Percentiles rank a stretch among this genome's conserved stretches.
Evolutionary conservation across 2,329 filamentous ascomycete species (phyloP).

Genomic region (Cercospora sp.): DNA sequence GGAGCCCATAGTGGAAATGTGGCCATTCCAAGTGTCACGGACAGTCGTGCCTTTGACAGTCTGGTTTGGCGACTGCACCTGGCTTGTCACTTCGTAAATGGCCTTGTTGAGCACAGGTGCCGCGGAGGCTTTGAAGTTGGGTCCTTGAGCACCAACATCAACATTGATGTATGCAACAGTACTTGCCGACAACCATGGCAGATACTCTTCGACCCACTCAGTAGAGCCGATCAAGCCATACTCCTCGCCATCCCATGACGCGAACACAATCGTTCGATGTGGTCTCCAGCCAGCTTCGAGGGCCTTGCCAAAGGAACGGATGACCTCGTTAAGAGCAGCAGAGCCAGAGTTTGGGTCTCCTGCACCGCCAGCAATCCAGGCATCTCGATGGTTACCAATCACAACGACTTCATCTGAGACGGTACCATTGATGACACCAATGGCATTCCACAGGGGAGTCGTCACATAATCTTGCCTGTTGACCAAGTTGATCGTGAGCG

Average conservation of each 20-base stretch:
- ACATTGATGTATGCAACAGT: conserved; percentile 85
- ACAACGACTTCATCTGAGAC: conserved; percentile 83
- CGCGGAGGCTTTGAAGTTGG: conserved; percentile 63
- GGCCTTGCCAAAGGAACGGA: conserved; percentile 71
- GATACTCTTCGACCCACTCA: conserved; percentile 88
- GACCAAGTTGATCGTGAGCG: conserved; percentile 55
- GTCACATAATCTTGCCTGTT: conserved; percentile 54
- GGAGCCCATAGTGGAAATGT: conserved; percentile 57
- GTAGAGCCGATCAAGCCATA: conserved; percentile 85
- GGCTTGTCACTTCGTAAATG: conserved; percentile 64
- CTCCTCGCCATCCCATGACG: conserved; percentile 68
- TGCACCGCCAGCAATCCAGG: conserved; percentile 84
- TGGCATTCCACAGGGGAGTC: conserved; percentile 67
- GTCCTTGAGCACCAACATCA: conserved; percentile 70
- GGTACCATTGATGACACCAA: conserved; percentile 87
- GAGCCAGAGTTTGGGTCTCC: conserved; percentile 82
- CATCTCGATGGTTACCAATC: conserved; percentile 88
- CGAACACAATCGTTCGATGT: conserved; percentile 86
- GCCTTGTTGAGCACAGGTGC: conserved; percentile 75
- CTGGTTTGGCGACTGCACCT: conserved; percentile 69
- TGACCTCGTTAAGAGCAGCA: conserved; percentile 74
- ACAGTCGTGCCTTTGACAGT: conserved; percentile 69
- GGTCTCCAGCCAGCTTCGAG: conserved; percentile 77
- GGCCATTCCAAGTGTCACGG: conserved; percentile 59
- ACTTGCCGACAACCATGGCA: conserved; percentile 73